phyloP scores from a whole-genome alignment of 257 asterid genomes.

The Gentiana dahurica region DNA sequence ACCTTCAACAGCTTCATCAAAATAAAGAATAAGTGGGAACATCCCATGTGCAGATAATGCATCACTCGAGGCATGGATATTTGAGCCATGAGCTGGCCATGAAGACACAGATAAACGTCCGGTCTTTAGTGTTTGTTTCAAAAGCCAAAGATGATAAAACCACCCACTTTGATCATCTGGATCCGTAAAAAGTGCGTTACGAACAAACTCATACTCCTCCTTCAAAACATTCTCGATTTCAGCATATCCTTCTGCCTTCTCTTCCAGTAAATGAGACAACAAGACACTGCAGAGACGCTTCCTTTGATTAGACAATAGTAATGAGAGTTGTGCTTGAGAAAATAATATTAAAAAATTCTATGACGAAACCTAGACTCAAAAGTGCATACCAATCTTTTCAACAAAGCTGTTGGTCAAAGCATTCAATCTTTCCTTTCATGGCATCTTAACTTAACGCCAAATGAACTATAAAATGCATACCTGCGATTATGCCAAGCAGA shows the following conservation, averaged over 20 bases:
- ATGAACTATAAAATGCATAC: slow-evolving; percentile 17
- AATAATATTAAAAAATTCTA: no score
- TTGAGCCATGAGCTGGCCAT: slow-evolving; percentile 71
- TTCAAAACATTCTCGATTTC: slow-evolving; percentile 49
- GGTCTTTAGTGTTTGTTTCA: slow-evolving; percentile 56
- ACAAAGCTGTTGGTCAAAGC: no score
- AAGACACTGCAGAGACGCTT: slow-evolving; percentile 49
- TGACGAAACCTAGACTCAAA: no score
- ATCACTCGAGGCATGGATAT: slow-evolving; percentile 30
- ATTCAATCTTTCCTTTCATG: no score
- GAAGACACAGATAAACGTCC: slow-evolving; percentile 58
- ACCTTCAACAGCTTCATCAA: slow-evolving; percentile 67
- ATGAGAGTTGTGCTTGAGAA: not conserved
- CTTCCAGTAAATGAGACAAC: slow-evolving; percentile 49
- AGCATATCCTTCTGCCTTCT: slow-evolving; percentile 37
- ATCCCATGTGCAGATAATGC: slow-evolving; percentile 29
- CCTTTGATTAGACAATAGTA: slow-evolving; percentile 9
- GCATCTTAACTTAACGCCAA: no score
- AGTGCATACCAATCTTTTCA: no score
- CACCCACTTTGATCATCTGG: slow-evolving; percentile 99
- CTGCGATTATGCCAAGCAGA: slow-evolving; percentile 99
- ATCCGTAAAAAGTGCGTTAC: slow-evolving; percentile 84
- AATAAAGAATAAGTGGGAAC: slow-evolving; percentile 63
- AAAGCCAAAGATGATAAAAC: slow-evolving; percentile 96
- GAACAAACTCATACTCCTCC: slow-evolving; percentile 79